These are phyloP conservation scores for Penicillium nordicum DNA, from an alignment of 2,329 filamentous ascomycete genomes.

Conservation along the genomic window DNA sequence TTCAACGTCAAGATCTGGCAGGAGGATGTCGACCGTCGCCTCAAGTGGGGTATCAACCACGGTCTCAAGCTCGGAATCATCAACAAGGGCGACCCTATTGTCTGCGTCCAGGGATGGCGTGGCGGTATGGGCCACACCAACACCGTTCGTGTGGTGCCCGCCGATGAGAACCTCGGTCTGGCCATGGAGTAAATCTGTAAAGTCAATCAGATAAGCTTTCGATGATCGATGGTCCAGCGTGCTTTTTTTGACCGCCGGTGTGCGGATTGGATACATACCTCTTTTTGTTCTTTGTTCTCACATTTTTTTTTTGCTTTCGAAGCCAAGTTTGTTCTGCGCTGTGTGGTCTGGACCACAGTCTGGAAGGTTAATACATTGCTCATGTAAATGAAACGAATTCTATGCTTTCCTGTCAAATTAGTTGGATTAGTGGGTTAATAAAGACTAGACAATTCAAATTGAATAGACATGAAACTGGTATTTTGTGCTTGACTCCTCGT, in stretches of 20 bases:
- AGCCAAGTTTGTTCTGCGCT: slow-evolving; percentile 19
- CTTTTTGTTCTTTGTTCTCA: slow-evolving; percentile 12
- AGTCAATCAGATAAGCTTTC: slow-evolving; percentile 6
- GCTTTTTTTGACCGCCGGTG: slow-evolving; percentile 20
- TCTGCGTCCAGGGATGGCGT: slow-evolving; percentile 67
- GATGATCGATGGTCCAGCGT: slow-evolving; percentile 8
- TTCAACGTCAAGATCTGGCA: slow-evolving; percentile 94
- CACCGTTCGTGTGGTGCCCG: slow-evolving; percentile 54
- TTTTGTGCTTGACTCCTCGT: neutral
- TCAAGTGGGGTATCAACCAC: slow-evolving; percentile 92
- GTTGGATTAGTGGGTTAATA: neutral
- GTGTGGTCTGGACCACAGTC: slow-evolving; percentile 24
- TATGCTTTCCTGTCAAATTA: neutral
- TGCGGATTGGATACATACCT: slow-evolving; percentile 25
- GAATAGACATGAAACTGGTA: slow-evolving; percentile 5
- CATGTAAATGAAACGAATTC: slow-evolving; percentile 31
- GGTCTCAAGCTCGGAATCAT: slow-evolving; percentile 80
- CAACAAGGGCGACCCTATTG: slow-evolving; percentile 68
- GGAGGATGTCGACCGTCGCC: slow-evolving; percentile 94
- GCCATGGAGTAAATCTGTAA: slow-evolving; percentile 28
- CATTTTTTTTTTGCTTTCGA: slow-evolving; percentile 9
- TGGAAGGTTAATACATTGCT: slow-evolving; percentile 30
- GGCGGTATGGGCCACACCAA: slow-evolving; percentile 68
- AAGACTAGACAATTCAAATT: neutral
- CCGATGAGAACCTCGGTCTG: slow-evolving; percentile 45